These are phyloP conservation scores for Zygoascus tannicola DNA, from an alignment of 805 yeast genomes.

Conservation along the genomic window DNA sequence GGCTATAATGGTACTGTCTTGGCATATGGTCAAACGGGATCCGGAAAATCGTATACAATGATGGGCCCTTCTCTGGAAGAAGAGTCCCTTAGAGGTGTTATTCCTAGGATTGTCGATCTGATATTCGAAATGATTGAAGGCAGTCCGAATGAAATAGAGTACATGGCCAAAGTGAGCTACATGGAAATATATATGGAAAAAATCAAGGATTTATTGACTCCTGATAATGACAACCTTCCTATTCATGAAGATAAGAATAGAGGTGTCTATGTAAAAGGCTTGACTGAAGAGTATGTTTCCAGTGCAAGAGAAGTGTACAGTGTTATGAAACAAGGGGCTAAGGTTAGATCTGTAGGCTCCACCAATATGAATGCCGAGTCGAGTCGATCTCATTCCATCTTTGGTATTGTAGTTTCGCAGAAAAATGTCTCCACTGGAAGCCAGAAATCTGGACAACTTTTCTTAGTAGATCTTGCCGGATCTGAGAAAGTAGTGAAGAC, in stretches of 20 bases:
- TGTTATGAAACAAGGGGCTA: slow-evolving; percentile 50
- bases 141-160: slow-evolving; percentile 45
- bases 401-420: slow-evolving; percentile 60
- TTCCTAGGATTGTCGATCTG: slow-evolving; percentile 61
- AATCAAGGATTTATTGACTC: slow-evolving; percentile 58
- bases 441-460: slow-evolving; percentile 53
- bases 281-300: slow-evolving; percentile 52
- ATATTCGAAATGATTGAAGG: slow-evolving; percentile 47
- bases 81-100: slow-evolving; percentile 47
- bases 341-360: slow-evolving; percentile 44
- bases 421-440: slow-evolving; percentile 46
- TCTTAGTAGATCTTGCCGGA: slow-evolving; percentile 79
- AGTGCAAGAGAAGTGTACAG: slow-evolving; percentile 48
- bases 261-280: slow-evolving; percentile 65
- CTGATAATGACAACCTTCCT: slow-evolving; percentile 32
- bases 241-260: slow-evolving; percentile 56
- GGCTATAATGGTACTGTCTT: slow-evolving; percentile 75
- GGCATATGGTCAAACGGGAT: slow-evolving; percentile 73
- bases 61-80: slow-evolving; percentile 44
- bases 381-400: slow-evolving; percentile 73
- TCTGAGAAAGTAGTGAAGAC: slow-evolving; percentile 72
- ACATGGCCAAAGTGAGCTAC: slow-evolving; percentile 57
- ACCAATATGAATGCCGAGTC: slow-evolving; percentile 67
- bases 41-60: slow-evolving; percentile 73
- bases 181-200: slow-evolving; percentile 79